A percentile compares a stretch with the other conserved stretches of the same genome.
These are phyloP conservation scores for Saccharomycopsis sp. DNA, from an alignment of 805 yeast species.

Conservation along the genomic window DNA sequence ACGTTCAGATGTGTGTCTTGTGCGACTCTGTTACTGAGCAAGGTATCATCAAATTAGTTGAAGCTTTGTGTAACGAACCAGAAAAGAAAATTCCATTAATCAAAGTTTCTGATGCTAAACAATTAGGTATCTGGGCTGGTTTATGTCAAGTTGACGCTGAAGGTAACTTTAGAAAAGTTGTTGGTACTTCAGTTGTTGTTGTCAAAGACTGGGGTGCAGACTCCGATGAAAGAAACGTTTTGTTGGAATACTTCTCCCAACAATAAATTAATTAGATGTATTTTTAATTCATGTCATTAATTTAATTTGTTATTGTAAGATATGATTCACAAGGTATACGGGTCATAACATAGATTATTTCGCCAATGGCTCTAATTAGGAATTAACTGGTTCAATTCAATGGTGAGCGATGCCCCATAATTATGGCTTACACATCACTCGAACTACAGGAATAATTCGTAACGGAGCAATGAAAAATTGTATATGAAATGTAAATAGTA, in stretches of 20 bases:
- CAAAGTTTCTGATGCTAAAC: conserved; percentile 99
- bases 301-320: too few species aligned
- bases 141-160: conserved; percentile 99
- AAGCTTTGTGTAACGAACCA: conserved; percentile 98
- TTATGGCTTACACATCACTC: too few species aligned
- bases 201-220: conserved; percentile 99
- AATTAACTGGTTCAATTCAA: too few species aligned
- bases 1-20: conserved; percentile 95
- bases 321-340: too few species aligned
- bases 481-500: too few species aligned
- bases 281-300: too few species aligned
- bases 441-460: too few species aligned
- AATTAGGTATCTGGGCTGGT: conserved; percentile 99
- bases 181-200: conserved; percentile 99
- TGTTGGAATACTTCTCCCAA: conserved; percentile 92
- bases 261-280: conserved; percentile 53
- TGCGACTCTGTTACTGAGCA: conserved; percentile 98
- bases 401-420: too few species aligned
- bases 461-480: too few species aligned
- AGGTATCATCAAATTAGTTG: conserved; percentile 92
- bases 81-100: conserved; percentile 94
- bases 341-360: too few species aligned
- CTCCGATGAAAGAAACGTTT: conserved; percentile 93
- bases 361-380: too few species aligned
- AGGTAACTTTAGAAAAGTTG: conserved; percentile 99